A percentile compares a stretch with the other conserved stretches of the same genome.
These are phyloP conservation scores for Botrytis medusae DNA, from an alignment of 2,329 filamentous ascomycete species.

Conservation along the genomic window DNA sequence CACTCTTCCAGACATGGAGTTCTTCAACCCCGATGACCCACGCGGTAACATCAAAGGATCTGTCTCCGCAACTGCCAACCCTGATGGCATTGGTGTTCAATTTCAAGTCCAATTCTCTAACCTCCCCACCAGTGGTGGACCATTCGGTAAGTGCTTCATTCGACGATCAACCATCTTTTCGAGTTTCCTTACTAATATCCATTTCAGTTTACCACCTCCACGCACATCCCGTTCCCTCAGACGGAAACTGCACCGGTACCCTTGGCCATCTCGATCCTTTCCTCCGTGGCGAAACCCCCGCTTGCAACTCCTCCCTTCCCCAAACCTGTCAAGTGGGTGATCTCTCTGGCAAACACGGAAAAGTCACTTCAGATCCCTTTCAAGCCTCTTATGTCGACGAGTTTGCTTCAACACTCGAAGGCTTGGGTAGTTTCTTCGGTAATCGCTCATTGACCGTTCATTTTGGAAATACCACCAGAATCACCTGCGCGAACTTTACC, in stretches of 20 bases:
- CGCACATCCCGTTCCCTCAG: conserved; percentile 57
- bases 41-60: conserved; percentile 56
- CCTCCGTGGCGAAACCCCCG: conserved; percentile 53
- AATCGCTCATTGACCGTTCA: conserved; percentile 66
- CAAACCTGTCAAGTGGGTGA: conserved; percentile 75
- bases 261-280: conserved; percentile 71
- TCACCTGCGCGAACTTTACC: conserved; percentile 64
- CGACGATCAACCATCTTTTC: too few species aligned
- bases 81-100: conserved; percentile 54
- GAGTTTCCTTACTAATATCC: conserved; percentile 21
- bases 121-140: conserved; percentile 56
- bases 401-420: conserved; percentile 55
- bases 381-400: conserved; percentile 53
- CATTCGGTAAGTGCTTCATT: conserved; percentile 54
- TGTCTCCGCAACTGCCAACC: conserved; percentile 48
- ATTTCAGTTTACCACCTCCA: conserved; percentile 71
- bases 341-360: conserved; percentile 71
- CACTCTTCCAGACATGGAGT: conserved; percentile 47
- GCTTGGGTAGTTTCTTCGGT: conserved; percentile 58
- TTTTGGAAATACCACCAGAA: conserved; percentile 61
- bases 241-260: conserved; percentile 71
- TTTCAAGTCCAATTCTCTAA: conserved; percentile 58
- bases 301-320: conserved; percentile 58
- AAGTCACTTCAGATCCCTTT: conserved; percentile 54
- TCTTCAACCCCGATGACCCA: conserved; percentile 50